Evolutionary conservation across 2,329 filamentous ascomycete genomes (phyloP), one percentile per base, ranked within the genome.

Genomic region (Lachnellula suecica): DNA sequence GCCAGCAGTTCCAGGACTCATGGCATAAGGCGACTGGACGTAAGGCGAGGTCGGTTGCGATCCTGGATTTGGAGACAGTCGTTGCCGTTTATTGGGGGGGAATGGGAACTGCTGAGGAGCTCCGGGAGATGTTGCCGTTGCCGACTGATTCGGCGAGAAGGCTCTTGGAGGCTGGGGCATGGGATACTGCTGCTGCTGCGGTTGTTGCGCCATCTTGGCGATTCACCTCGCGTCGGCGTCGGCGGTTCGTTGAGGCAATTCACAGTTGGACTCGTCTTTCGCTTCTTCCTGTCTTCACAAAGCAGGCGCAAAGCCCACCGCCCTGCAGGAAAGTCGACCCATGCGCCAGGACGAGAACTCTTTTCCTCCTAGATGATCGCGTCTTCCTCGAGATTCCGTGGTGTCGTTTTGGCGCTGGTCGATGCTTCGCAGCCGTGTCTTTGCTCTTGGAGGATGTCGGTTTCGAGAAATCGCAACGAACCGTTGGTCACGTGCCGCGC

Each of bases 81-180:
- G 86, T 68, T 81, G 85, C 68, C 88, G 82, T 74, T 94, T 93
- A 53, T 81, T 82, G 15, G 89, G 85, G 44, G 88, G 88, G 44
- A 86, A 81, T 54, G 70, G 66, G 62, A 71, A 87, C 41, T 77
- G 72, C n/a, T n/a, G n/a, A n/a, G 58, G 81, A 79, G 77, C 77
- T 75, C 20, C 84, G 22, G 48, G 44, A 10, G 86, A 85, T 22
- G 84, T 79, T 31, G 79, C 78, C 44, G 78, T 78, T 31, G 79
- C 78, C 44, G 78, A 78, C 52, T 82, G 84, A 25, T 81, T 78
- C 60, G 83, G 83, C 56, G 84, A 86, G 70, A 82, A 89, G n/a
- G n/a, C n/a, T n/a, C n/a, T n/a, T 49, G 77, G 72, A 59, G 78
- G 77, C 51, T 78, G 76, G 47, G 78, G 73, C 60, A 67, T 69